Percentiles rank a stretch among this genome's conserved stretches.
Conservation (phyloP, 2,329 filamentous ascomycete genomes). For the Calonectria pauciramosa region DNA sequence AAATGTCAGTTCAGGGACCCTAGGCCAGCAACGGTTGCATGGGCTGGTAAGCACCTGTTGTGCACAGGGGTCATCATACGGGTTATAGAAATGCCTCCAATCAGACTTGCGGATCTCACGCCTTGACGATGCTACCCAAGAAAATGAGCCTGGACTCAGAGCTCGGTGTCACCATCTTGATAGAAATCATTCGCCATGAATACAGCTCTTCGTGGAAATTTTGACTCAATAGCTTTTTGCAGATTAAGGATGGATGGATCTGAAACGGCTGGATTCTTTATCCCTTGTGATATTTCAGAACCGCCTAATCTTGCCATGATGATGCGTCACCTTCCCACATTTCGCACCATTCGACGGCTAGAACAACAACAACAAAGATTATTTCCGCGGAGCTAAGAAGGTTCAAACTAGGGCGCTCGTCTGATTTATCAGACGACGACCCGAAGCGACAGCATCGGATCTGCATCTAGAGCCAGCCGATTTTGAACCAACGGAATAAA, state of each 20-base stretch:
- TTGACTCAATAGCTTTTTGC: neutral
- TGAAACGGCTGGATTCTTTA: conserved; percentile 6
- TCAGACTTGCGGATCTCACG: neutral
- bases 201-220: neutral
- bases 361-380: neutral
- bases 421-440: neutral
- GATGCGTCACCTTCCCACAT: neutral
- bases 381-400: conserved; percentile 13
- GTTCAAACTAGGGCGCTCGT: neutral
- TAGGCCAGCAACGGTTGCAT: neutral
- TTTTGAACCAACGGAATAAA: neutral
- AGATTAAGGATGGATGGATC: conserved; percentile 15
- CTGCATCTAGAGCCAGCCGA: neutral
- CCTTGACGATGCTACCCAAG: neutral
- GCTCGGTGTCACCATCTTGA: neutral
- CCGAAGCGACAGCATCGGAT: neutral
- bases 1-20: neutral
- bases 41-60: neutral
- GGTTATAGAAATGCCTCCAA: neutral
- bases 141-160: neutral
- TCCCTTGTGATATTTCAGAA: neutral
- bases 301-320: conserved; percentile 13
- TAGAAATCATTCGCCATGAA: neutral
- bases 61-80: neutral
- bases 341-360: conserved; percentile 31